Evolutionary conservation across 2,329 filamentous ascomycete species (phyloP), one percentile per base, ranked within the genome.

Genomic region (Corynespora cassiicola): DNA sequence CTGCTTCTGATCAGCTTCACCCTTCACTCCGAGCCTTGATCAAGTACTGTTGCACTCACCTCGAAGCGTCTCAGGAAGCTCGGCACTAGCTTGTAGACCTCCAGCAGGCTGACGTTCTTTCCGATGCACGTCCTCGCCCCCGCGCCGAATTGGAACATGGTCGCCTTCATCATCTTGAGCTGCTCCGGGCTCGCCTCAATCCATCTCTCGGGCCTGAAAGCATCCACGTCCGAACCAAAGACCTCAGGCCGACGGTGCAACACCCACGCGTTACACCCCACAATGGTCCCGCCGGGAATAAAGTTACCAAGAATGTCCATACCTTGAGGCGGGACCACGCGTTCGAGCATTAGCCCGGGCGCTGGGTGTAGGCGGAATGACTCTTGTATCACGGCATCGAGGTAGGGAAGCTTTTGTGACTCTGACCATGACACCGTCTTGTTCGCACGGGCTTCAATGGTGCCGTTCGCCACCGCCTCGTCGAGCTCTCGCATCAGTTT

Each of bases 351-450:
- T 5, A 91, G 71, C 0, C 87, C 88, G 0, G 85, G 78, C 0
- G 87, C 86, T 0, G 88, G 88, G 61, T 91, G 86, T 52, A 90
- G 62, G 9, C 87, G 81, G 71, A 91, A 88, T 4, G 85, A 81
- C 65, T 94, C 88, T 58, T 91, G 88, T 54, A 92, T 78, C 38
- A 83, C 84, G 3, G 87, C 88, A 56, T 90, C 86, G 5, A 94
- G 80, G 62, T 91, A 94, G 0, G 82, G 80, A 2, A 94, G 75
- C 37, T 79, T 80, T 62, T 88, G 85, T 31, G 76, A 78, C 66
- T 90, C 84, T 22, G 80, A 61, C 80, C 85, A 89, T 2, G 82
- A 85, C 5, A 90, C 84, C 4, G 84, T 75, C 6, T 80, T 80
- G 11, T 80, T 76, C 0, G 58, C 38, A 3, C 70, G 64, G 17